These are phyloP conservation scores for Lonicera japonica DNA, from an alignment of 129 eudicot species.

Conservation along the genomic window DNA sequence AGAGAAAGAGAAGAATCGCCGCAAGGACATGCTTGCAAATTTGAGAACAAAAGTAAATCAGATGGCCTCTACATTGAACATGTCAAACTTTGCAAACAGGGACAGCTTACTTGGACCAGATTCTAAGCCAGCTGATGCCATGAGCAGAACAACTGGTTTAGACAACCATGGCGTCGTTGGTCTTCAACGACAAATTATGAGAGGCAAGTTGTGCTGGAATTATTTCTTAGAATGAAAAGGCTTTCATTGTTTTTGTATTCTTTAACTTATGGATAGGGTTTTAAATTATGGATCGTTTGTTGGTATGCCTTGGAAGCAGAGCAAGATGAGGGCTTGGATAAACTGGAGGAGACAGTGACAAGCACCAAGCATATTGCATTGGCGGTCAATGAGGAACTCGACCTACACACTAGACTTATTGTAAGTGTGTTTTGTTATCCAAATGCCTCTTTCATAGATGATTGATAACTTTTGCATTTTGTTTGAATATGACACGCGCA, in stretches of 20 bases:
- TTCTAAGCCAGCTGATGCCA: conserved; percentile 82
- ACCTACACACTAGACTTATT: conserved; percentile 87
- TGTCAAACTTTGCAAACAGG: conserved; percentile 88
- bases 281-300: neutral
- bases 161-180: conserved; percentile 78
- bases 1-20: conserved; percentile 91
- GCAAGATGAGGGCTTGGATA: conserved; percentile 95
- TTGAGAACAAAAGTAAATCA: conserved; percentile 83
- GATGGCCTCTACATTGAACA: conserved; percentile 90
- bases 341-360: conserved; percentile 81
- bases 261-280: neutral
- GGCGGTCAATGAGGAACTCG: conserved; percentile 95
- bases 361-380: conserved; percentile 94
- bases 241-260: neutral
- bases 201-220: conserved; percentile 44
- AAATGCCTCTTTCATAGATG: neutral
- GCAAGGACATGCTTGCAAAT: conserved; percentile 70
- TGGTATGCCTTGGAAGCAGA: conserved; percentile 31
- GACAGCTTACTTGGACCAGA: conserved; percentile 99
- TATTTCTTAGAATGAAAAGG: neutral
- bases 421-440: conserved; percentile 34
- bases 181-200: conserved; percentile 91
- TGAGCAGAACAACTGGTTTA: conserved; percentile 67
- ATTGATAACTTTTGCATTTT: too few species aligned
- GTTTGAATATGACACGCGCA: too few species aligned